A percentile compares a stretch with the other conserved stretches of the same genome.
Conservation (phyloP, 2,329 filamentous ascomycete genomes). For the Trichoderma atroviride region DNA sequence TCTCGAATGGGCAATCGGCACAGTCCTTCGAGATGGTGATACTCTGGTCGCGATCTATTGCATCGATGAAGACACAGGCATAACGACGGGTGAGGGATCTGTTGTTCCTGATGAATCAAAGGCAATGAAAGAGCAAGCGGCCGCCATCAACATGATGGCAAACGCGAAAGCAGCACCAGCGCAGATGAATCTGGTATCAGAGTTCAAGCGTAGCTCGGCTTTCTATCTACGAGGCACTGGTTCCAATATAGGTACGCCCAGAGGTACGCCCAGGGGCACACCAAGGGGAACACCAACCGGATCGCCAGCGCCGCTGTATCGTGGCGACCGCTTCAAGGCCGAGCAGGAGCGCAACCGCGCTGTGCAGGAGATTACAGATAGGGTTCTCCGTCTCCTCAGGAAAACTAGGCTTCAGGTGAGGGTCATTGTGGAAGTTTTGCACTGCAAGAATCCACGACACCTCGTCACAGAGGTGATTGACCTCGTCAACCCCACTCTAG, state of each 20-base stretch:
- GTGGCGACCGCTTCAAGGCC: slow-evolving; percentile 58
- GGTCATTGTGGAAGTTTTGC: slow-evolving; percentile 92
- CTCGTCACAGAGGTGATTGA: slow-evolving; percentile 98
- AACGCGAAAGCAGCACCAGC: slow-evolving; percentile 42
- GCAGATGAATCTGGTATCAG: slow-evolving; percentile 40
- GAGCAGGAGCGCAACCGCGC: slow-evolving; percentile 82
- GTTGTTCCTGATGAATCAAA: slow-evolving; percentile 72
- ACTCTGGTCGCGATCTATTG: slow-evolving; percentile 93
- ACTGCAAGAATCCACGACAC: slow-evolving; percentile 97
- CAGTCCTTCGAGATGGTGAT: slow-evolving; percentile 89
- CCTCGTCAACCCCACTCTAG: slow-evolving; percentile 84
- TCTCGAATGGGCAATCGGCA: slow-evolving; percentile 96
- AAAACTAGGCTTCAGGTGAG: slow-evolving; percentile 92
- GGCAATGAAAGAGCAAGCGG: slow-evolving; percentile 74
- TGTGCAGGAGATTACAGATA: slow-evolving; percentile 80
- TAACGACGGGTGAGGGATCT: slow-evolving; percentile 51
- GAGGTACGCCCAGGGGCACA: slow-evolving; percentile 49
- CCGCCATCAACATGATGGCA: slow-evolving; percentile 67
- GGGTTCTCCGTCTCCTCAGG: slow-evolving; percentile 80
- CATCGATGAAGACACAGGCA: slow-evolving; percentile 80
- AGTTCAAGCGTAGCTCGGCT: slow-evolving; percentile 38
- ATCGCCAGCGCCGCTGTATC: slow-evolving; percentile 53
- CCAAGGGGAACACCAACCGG: slow-evolving; percentile 45
- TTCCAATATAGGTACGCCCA: slow-evolving; percentile 39
- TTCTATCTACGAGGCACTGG: slow-evolving; percentile 35